phyloP scores from a whole-genome alignment of 352 stramenopile genomes.

The Globisporangium paroecandrum region DNA sequence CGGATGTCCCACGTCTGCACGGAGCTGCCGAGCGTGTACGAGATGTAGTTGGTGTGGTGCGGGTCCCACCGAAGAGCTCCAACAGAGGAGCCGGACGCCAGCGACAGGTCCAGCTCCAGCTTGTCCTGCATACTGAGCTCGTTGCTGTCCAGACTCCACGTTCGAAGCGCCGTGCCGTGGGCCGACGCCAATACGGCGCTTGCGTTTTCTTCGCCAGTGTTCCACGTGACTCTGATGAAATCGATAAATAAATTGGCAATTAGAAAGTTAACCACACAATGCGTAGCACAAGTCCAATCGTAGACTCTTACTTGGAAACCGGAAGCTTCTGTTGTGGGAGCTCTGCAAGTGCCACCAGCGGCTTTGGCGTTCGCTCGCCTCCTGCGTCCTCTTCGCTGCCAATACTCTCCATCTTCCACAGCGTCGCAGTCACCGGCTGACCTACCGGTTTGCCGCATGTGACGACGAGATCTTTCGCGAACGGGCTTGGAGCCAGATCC shows the following conservation, averaged over 20 bases:
- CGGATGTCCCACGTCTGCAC: conserved; percentile 81
- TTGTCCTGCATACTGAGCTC: conserved; percentile 35
- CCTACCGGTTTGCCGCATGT: conserved; percentile 48
- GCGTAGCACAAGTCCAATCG: background rate
- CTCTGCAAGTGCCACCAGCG: conserved; percentile 31
- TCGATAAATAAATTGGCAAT: background rate
- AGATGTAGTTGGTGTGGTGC: conserved; percentile 66
- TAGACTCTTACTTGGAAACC: conserved; percentile 36
- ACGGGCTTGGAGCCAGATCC: conserved; percentile 47
- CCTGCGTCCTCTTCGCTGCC: conserved; percentile 17
- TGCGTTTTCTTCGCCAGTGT: conserved; percentile 20
- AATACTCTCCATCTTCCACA: conserved; percentile 45
- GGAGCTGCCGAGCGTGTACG: conserved; percentile 53
- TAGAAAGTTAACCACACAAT: background rate
- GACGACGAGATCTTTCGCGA: conserved; percentile 44
- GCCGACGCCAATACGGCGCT: conserved; percentile 30
- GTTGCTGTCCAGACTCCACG: conserved; percentile 47
- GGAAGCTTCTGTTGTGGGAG: conserved; percentile 44
- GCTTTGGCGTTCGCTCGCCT: conserved; percentile 15
- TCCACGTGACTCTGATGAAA: conserved; percentile 44
- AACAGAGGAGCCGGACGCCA: conserved; percentile 28
- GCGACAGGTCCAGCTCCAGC: conserved; percentile 49
- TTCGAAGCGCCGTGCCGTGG: conserved; percentile 44
- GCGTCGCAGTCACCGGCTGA: conserved; percentile 30
- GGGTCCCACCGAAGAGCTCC: conserved; percentile 75